phyloP scores from a whole-genome alignment of 2,329 filamentous ascomycete genomes.

The Xylariomycetidae sp. region DNA sequence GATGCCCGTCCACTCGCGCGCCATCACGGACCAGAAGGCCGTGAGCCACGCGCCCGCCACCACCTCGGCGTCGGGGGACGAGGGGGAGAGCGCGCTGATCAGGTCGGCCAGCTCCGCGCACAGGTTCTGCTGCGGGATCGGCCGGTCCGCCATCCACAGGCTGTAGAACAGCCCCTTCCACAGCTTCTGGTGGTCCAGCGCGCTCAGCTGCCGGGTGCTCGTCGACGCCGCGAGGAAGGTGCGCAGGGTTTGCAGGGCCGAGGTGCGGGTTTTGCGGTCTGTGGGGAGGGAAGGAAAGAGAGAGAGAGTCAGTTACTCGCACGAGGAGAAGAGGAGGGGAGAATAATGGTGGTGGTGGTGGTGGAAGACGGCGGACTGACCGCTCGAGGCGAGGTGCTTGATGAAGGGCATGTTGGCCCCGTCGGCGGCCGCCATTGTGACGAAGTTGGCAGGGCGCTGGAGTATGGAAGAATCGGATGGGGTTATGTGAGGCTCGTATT shows the following conservation, averaged over 20 bases:
- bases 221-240: conserved; percentile 64
- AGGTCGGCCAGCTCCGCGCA: conserved; percentile 71
- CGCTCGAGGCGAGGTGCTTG: conserved; percentile 76
- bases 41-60: conserved; percentile 44
- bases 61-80: conserved; percentile 8
- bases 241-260: conserved; percentile 70
- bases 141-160: conserved; percentile 89
- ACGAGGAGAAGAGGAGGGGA: neutral
- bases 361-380: conserved; percentile 40
- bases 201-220: conserved; percentile 47
- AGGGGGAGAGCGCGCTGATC: conserved; percentile 49
- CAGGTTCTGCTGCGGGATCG: conserved; percentile 79
- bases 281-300: conserved; percentile 1
- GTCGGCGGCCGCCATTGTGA: conserved; percentile 29
- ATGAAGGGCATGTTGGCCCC: conserved; percentile 64
- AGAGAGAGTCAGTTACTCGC: neutral
- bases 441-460: conserved; percentile 6
- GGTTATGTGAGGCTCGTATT: no score
- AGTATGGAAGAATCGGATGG: no score
- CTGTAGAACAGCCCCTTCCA: conserved; percentile 95
- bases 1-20: conserved; percentile 62
- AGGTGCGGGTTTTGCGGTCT: conserved; percentile 75
- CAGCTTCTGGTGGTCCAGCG: conserved; percentile 74
- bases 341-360: neutral
- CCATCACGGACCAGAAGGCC: conserved; percentile 67